A percentile compares a stretch with the other conserved stretches of the same genome.
Evolutionary conservation across 2,329 filamentous ascomycete species (phyloP).

Genomic region (Colletotrichum sp.): DNA sequence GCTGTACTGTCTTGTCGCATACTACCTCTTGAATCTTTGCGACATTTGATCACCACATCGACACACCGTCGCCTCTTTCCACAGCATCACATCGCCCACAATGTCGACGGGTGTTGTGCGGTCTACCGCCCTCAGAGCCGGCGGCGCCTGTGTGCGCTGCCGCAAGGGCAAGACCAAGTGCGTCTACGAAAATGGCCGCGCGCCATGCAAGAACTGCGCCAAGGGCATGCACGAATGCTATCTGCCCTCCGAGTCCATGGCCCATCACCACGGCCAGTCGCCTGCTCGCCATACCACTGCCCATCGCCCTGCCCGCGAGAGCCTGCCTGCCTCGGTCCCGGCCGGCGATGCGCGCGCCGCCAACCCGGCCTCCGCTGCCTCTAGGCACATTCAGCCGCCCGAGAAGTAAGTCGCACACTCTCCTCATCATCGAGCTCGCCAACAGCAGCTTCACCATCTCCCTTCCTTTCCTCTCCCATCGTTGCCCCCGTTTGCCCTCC

Average conservation of each 20-base stretch:
- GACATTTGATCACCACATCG: neutral
- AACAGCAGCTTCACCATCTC: neutral
- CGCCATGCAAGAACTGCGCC: conserved; percentile 68
- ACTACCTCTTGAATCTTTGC: neutral
- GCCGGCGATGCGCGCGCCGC: conserved; percentile 45
- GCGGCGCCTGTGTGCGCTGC: conserved; percentile 66
- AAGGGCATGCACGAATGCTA: conserved; percentile 70
- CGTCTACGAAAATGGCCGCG: conserved; percentile 66
- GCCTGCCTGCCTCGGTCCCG: conserved; percentile 56
- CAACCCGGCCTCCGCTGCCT: conserved; percentile 49
- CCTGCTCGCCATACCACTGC: conserved; percentile 54
- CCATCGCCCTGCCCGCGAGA: conserved; percentile 59
- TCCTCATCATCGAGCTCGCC: neutral
- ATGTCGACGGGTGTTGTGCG: conserved; percentile 57
- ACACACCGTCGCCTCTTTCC: neutral
- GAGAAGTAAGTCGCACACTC: conserved; percentile 60
- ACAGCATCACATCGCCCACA: neutral
- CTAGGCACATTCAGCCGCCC: conserved; percentile 52
- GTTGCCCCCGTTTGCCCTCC: neutral
- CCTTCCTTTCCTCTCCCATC: neutral
- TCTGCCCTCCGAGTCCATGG: conserved; percentile 64
- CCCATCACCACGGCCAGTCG: conserved; percentile 64
- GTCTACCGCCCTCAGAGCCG: conserved; percentile 64
- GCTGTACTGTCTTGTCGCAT: neutral
- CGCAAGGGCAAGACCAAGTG: conserved; percentile 70